phyloP scores from a whole-genome alignment of 371 early-diverging fungal genomes.

The Zychaea mexicana region DNA sequence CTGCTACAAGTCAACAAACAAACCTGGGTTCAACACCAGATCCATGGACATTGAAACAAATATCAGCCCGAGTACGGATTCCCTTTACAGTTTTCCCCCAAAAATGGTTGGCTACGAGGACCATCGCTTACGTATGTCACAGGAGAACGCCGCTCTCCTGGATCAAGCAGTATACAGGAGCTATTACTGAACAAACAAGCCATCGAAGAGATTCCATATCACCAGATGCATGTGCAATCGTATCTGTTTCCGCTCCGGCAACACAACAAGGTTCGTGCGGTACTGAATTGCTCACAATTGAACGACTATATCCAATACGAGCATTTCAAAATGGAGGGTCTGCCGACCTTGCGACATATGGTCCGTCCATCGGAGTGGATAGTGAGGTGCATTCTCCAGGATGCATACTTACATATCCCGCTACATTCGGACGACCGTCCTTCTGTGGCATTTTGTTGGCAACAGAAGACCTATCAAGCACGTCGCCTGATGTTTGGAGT shows the following conservation, averaged over 20 bases:
- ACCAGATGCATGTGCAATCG: background rate
- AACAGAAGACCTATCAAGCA: background rate
- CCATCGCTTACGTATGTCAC: background rate
- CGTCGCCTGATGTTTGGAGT: background rate
- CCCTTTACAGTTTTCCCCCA: too few species aligned
- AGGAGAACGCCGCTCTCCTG: background rate
- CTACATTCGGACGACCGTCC: background rate
- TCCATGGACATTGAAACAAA: too few species aligned
- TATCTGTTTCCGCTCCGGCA: background rate
- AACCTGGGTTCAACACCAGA: too few species aligned
- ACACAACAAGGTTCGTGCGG: background rate
- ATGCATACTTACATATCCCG: background rate
- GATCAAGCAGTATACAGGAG: background rate
- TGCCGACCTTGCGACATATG: background rate
- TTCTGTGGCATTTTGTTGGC: background rate
- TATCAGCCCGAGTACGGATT: too few species aligned
- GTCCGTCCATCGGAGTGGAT: background rate
- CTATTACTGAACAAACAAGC: background rate
- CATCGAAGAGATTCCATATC: background rate
- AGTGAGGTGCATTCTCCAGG: background rate
- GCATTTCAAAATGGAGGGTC: background rate
- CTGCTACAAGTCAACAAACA: too few species aligned
- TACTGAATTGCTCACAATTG: background rate
- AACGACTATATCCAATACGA: background rate
- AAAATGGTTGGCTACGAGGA: too few species aligned